Base-by-base conservation (phyloP, 208 protist genomes). In the Leishmania amazonensis region DNA sequence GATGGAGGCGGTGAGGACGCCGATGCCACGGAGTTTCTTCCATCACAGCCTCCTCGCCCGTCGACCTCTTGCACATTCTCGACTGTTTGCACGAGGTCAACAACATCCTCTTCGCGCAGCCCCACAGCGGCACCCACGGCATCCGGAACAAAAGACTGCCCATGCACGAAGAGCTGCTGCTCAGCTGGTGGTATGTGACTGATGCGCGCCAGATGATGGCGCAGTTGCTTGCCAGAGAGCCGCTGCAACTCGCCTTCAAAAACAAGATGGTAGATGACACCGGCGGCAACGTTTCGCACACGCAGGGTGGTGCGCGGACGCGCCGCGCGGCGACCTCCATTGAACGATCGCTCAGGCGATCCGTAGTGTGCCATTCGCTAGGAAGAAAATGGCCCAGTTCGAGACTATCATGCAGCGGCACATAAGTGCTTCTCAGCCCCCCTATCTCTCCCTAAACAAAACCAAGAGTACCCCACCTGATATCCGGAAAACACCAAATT, bases 191-290 rank as follows among this genome's bases (percentile, higher is more conserved):
- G 79, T 28, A 94, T 84, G 47, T 83, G 72, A 75, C 88, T 90
- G 71, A 94, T 88, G 40, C 80, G 77, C 38, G 89, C 87, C 24
- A 95, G 80, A 77, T 93, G 87, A 54, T 70, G 75, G 24, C 81
- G 77, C 54, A 95, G 82, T 78, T 91, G 87, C 13, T 40, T 70
- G 1, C 87, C 87, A 11, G 87, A 92, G 38, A 95, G 87, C 8
- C 84, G 81, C 42, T 51, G 71, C 9, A 92, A 68, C 40, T 86
- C 86, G 21, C 92, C 92, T 40, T 92, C 90, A 77, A 95, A 92
- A 45, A 93, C 85, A 47, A 95, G 88, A 74, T 93, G 85, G 71
- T 93, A 94, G 4, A 94, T 72, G 35, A 93, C 84, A 35, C 90
- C 88, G 4, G 76, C 81, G 5, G 62, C 76, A 24, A 83, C 40